Conservation (phyloP, 305 asterid species). For the Fraxinus nigra region DNA sequence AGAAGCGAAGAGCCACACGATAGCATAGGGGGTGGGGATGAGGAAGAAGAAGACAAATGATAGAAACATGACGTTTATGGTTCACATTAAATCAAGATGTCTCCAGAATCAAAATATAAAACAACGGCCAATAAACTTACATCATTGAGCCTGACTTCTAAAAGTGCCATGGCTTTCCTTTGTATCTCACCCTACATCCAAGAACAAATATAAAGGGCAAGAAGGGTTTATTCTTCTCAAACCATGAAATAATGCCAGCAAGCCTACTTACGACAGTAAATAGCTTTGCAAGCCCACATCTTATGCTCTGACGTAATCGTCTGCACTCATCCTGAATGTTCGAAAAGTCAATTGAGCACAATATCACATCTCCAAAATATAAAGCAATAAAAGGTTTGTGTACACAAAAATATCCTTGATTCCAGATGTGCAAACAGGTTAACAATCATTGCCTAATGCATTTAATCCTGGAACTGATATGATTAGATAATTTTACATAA, state of each 20-base stretch:
- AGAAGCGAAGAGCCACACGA: background rate
- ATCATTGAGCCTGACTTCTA: conserved; percentile 54
- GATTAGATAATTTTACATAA: background rate
- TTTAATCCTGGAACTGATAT: background rate
- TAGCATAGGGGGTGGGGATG: background rate
- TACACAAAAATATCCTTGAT: background rate
- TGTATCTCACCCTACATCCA: conserved; percentile 71
- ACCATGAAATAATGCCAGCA: conserved; percentile 23
- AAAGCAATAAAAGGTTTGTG: background rate
- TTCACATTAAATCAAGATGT: background rate
- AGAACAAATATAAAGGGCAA: conserved; percentile 17
- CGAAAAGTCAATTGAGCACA: conserved; percentile 17
- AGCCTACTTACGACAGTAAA: conserved; percentile 68
- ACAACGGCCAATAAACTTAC: conserved; percentile 43
- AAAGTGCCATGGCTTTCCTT: conserved; percentile 69
- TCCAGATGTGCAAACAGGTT: background rate
- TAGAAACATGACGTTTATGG: background rate
- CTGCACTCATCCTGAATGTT: conserved; percentile 73
- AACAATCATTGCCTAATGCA: background rate
- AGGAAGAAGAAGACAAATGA: background rate
- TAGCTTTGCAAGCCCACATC: conserved; percentile 72
- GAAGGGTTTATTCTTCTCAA: conserved; percentile 16
- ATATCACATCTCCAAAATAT: background rate
- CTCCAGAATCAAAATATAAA: background rate
- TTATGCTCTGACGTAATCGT: conserved; percentile 77